Conservation (phyloP, 2,329 filamentous ascomycete species). For the Phialocephala sp. region DNA sequence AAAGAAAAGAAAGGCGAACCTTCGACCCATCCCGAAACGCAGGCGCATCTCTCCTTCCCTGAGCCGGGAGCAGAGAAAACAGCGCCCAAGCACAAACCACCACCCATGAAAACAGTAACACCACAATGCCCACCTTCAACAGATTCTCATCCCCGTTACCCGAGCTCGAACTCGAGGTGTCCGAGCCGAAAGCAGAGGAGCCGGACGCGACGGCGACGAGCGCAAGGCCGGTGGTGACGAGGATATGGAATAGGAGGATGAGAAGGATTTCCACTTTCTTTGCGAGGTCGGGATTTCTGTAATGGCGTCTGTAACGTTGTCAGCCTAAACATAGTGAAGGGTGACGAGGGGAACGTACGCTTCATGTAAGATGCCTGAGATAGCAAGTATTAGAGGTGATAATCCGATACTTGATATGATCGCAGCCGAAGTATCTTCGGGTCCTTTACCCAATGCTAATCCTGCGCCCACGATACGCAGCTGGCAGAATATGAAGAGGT, state of each 20-base stretch:
- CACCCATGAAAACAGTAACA: slow-evolving; percentile 20
- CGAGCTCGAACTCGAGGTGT: neutral
- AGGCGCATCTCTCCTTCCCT: neutral
- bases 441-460: slow-evolving; percentile 38
- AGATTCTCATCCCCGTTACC: slow-evolving; percentile 4
- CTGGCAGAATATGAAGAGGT: slow-evolving; percentile 46
- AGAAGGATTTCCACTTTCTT: slow-evolving; percentile 18
- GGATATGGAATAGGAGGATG: slow-evolving; percentile 18
- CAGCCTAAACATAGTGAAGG: neutral
- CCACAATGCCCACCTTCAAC: slow-evolving; percentile 20
- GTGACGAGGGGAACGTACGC: slow-evolving; percentile 24
- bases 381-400: slow-evolving; percentile 31
- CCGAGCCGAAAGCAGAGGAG: slow-evolving; percentile 10
- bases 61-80: slow-evolving; percentile 16
- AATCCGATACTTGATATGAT: slow-evolving; percentile 33
- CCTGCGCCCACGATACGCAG: slow-evolving; percentile 46
- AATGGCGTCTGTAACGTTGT: slow-evolving; percentile 28
- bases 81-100: slow-evolving; percentile 13
- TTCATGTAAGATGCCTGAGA: slow-evolving; percentile 33
- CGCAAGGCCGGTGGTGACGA: slow-evolving; percentile 20
- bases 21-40: neutral
- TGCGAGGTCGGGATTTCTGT: slow-evolving; percentile 27
- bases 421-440: slow-evolving; percentile 5
- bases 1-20: neutral
- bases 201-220: slow-evolving; percentile 20